These are phyloP conservation scores for Rhytidiadelphus loreus DNA, from an alignment of 225 moss, liverwort and hornwort genomes.

Conservation along the genomic window DNA sequence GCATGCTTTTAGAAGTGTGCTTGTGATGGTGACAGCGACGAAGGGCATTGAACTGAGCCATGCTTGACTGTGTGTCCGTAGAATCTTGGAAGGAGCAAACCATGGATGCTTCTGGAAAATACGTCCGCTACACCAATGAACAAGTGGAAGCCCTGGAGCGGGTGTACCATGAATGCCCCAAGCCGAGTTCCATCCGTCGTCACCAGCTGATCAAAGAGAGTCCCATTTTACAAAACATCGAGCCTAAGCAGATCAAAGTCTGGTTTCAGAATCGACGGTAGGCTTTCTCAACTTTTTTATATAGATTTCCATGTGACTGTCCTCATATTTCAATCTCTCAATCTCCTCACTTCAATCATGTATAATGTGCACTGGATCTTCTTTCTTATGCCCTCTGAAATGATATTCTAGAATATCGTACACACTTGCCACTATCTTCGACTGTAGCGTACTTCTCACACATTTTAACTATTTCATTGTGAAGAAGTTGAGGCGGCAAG, in stretches of 20 bases:
- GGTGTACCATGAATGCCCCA: constrained; percentile 55
- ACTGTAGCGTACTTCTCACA: neutral
- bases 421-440: neutral
- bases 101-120: constrained; percentile 54
- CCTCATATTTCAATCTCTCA: neutral
- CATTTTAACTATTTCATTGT: neutral
- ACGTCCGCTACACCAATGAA: constrained; percentile 50
- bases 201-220: constrained; percentile 53
- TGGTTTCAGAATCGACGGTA: constrained; percentile 55
- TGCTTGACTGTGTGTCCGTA: neutral
- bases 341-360: neutral
- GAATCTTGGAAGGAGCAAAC: constrained; percentile 37
- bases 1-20: neutral
- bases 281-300: neutral
- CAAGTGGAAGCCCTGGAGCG: constrained; percentile 59
- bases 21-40: neutral
- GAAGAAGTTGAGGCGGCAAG: neutral
- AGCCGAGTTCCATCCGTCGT: constrained; percentile 50
- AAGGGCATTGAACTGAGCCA: neutral
- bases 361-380: neutral
- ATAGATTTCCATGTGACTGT: neutral
- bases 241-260: constrained; percentile 64
- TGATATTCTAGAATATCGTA: neutral
- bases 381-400: neutral
- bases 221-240: constrained; percentile 42